phyloP scores from a whole-genome alignment of 495 filamentous ascomycete genomes.

The Penicillium dipodomyicola region DNA sequence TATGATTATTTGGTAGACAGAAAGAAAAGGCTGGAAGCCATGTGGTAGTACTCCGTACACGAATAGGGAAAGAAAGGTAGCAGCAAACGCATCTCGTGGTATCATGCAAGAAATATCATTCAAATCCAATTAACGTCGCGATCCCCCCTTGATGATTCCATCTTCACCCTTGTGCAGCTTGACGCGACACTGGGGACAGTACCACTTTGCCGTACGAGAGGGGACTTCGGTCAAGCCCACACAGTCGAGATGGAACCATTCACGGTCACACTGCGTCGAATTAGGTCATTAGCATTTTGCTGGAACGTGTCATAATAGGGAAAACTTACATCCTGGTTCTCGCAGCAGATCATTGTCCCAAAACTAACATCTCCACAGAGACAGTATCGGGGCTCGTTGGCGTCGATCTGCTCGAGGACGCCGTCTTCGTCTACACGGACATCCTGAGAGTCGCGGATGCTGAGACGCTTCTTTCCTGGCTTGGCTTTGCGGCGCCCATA shows the following conservation, averaged over 20 bases:
- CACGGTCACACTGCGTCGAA: slow-evolving; percentile 57
- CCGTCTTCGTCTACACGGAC: slow-evolving; percentile 49
- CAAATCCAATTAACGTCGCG: slow-evolving; percentile 31
- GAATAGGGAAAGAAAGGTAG: slow-evolving; percentile 8
- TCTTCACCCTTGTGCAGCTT: slow-evolving; percentile 55
- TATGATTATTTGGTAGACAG: slow-evolving; percentile 1
- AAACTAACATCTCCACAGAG: slow-evolving; percentile 88
- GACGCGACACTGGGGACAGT: slow-evolving; percentile 81
- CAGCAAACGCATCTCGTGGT: slow-evolving; percentile 26
- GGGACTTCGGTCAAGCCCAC: slow-evolving; percentile 76
- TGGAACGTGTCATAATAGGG: background rate
- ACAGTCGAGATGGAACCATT: slow-evolving; percentile 95
- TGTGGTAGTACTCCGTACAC: background rate
- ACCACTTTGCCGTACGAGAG: slow-evolving; percentile 83
- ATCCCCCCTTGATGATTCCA: slow-evolving; percentile 39
- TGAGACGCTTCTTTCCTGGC: slow-evolving; percentile 56
- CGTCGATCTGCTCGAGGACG: slow-evolving; percentile 71
- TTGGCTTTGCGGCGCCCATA: slow-evolving; percentile 79
- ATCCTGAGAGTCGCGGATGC: slow-evolving; percentile 38
- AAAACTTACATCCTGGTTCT: slow-evolving; percentile 78
- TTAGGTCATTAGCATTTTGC: slow-evolving; percentile 19
- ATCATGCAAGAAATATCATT: slow-evolving; percentile 28
- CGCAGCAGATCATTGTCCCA: slow-evolving; percentile 93
- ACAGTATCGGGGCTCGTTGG: slow-evolving; percentile 86
- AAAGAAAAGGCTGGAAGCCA: background rate